Base-by-base conservation (phyloP, 1,284 basidiomycete species). In the Tremellales sp. region DNA sequence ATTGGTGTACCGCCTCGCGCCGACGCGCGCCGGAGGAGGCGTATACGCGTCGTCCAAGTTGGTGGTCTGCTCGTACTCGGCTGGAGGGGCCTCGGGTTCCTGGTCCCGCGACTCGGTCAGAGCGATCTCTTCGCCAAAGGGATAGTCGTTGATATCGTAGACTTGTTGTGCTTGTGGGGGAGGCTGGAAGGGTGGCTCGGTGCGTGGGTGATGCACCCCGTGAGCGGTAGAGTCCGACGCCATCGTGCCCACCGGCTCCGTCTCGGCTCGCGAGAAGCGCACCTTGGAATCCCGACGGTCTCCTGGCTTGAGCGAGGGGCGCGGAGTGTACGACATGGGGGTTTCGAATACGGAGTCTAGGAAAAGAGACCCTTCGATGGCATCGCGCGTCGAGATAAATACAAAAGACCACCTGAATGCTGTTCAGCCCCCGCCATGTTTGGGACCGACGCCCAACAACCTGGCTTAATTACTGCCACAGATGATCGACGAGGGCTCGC, bases 231-330 rank as follows among this genome's bases (percentile, higher is more conserved):
- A 40, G 28, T 56, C 54, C 10, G 54, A 54, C 8, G 48, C 48
- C 38, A 50, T 53, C 22, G 54, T 56, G 22, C 48, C 45, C 1
- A 56, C 41, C 7, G 54, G 51, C 22, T 51, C 50, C 52, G 44
- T 52, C 14, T 25, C 37, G 31, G 47, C 53, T 5, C 58, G 53
- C 13, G 49, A 54, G 50, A 62, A 62, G 5, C 57, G 51, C 28
- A 62, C 60, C 42, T 54, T 54, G 22, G 57, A 57, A 21, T 52
- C 36, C 37, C 45, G 39, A 10, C 57, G 39, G 29, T 51, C 50
- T 26, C 46, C 43, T 14, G 53, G 44, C 35, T 54, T 57, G n/a
- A 57, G 38, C 3, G 43, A 46, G 3, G 58, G 58, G 2, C 57
- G 55, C 5, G 48, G 18, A 7, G 58, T 53, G 32, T 45, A 40